Conservation (phyloP, 768 basidiomycete genomes). For the Tylopilus vinaceipallidus region DNA sequence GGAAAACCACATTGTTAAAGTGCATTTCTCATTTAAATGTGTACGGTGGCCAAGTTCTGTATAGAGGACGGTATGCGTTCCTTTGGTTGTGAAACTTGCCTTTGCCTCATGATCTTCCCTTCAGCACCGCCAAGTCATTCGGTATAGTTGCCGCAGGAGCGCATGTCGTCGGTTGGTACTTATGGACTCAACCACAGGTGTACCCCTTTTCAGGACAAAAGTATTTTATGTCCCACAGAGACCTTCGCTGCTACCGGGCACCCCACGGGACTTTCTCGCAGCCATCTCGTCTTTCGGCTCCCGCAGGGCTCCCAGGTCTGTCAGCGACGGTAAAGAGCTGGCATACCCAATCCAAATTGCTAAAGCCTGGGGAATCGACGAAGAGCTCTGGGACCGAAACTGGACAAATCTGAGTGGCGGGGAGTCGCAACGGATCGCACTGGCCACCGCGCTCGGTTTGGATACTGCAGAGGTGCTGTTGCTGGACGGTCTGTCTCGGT, state of each 20-base stretch:
- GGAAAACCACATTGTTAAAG: constrained; percentile 78
- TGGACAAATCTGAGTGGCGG: constrained; percentile 86
- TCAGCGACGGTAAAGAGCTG: constrained; percentile 22
- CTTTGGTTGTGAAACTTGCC: background rate
- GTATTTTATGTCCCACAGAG: constrained; percentile 89
- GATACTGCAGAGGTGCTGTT: constrained; percentile 77
- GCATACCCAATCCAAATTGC: constrained; percentile 53
- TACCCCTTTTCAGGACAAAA: constrained; percentile 73
- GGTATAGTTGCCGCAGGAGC: constrained; percentile 34
- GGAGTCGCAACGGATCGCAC: constrained; percentile 78
- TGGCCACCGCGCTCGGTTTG: constrained; percentile 73
- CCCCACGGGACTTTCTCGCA: constrained; percentile 69
- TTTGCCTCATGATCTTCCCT: background rate
- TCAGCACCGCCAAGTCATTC: constrained; percentile 48
- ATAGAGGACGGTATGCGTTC: constrained; percentile 59
- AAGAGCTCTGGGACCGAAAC: constrained; percentile 70
- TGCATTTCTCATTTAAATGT: constrained; percentile 78
- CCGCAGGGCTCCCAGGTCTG: constrained; percentile 33
- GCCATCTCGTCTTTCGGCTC: constrained; percentile 52
- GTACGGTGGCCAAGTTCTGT: constrained; percentile 62
- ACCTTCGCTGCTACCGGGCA: constrained; percentile 80
- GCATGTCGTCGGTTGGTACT: background rate
- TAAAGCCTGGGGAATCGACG: constrained; percentile 62
- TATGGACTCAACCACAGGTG: constrained; percentile 41
- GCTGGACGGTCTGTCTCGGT: constrained; percentile 60